Evolutionary conservation across 1,284 basidiomycete species (phyloP).

Genomic region (Pterulicium gracile): DNA sequence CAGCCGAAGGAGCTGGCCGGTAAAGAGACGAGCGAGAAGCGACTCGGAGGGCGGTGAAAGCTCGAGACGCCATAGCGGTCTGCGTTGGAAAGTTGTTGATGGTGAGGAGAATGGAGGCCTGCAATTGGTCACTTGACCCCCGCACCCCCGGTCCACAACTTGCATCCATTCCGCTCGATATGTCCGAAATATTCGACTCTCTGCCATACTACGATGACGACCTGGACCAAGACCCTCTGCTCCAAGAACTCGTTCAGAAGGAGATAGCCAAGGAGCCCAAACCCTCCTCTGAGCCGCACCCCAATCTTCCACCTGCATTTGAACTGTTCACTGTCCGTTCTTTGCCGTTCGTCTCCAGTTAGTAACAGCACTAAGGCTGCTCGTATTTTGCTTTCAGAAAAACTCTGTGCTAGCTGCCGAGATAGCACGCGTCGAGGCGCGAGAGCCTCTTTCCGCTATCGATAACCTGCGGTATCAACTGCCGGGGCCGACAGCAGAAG

Average conservation of each 20-base stretch:
- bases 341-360: conserved; percentile 2
- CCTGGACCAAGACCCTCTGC: conserved; percentile 63
- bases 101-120: neutral
- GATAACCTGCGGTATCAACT: conserved; percentile 78
- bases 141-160: no score
- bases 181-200: conserved; percentile 54
- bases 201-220: conserved; percentile 95
- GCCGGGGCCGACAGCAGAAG: conserved; percentile 53
- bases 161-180: no score
- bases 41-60: neutral
- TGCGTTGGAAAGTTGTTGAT: neutral
- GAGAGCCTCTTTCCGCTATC: conserved; percentile 60
- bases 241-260: conserved; percentile 63
- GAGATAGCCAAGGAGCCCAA: conserved; percentile 62
- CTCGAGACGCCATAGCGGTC: conserved; percentile 1
- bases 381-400: conserved; percentile 28
- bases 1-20: neutral
- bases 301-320: conserved; percentile 58
- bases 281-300: conserved; percentile 45
- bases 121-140: neutral
- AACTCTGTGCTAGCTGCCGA: conserved; percentile 61
- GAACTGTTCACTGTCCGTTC: conserved; percentile 66
- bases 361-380: conserved; percentile 9
- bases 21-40: neutral
- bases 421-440: conserved; percentile 60